A percentile compares a stretch with the other conserved stretches of the same genome.
Evolutionary conservation across 441 rosid species (phyloP).

Genomic region (Gossypium aridum): DNA sequence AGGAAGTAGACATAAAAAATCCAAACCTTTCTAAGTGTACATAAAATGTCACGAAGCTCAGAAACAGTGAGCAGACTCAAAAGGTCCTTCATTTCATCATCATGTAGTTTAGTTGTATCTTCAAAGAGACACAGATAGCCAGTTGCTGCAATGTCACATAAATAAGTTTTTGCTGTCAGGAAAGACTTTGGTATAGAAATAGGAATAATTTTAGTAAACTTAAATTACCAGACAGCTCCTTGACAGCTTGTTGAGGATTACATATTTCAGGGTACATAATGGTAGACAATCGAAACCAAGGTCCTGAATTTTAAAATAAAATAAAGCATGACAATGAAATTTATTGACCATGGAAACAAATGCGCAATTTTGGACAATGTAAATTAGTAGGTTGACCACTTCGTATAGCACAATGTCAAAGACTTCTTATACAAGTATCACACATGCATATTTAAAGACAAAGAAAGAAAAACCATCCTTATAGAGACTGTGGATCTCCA

Average conservation of each 20-base stretch:
- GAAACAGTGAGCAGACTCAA: slow-evolving; percentile 43
- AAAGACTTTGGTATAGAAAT: background rate
- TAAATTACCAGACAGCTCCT: slow-evolving; percentile 55
- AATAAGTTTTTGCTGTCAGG: slow-evolving; percentile 5
- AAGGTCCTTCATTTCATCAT: slow-evolving; percentile 41
- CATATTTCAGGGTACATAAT: slow-evolving; percentile 65
- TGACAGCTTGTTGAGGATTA: slow-evolving; percentile 47
- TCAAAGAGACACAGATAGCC: slow-evolving; percentile 41
- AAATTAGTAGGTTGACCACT: background rate
- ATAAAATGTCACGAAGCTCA: slow-evolving; percentile 63
- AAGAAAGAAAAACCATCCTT: background rate
- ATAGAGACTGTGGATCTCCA: background rate
- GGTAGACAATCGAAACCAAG: slow-evolving; percentile 78
- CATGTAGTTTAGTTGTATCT: slow-evolving; percentile 31
- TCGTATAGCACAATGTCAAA: background rate
- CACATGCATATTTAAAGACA: background rate
- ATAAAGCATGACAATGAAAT: background rate
- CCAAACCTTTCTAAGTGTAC: slow-evolving; percentile 49
- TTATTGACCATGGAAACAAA: background rate
- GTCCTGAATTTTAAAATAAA: slow-evolving; percentile 35
- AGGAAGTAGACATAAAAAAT: background rate
- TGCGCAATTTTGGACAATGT: background rate
- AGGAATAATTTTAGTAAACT: background rate
- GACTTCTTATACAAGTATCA: background rate
- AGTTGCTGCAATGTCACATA: slow-evolving; percentile 35